Evolutionary conservation across 140 eudicot genomes (phyloP).

Genomic region (Cichorium intybus): DNA sequence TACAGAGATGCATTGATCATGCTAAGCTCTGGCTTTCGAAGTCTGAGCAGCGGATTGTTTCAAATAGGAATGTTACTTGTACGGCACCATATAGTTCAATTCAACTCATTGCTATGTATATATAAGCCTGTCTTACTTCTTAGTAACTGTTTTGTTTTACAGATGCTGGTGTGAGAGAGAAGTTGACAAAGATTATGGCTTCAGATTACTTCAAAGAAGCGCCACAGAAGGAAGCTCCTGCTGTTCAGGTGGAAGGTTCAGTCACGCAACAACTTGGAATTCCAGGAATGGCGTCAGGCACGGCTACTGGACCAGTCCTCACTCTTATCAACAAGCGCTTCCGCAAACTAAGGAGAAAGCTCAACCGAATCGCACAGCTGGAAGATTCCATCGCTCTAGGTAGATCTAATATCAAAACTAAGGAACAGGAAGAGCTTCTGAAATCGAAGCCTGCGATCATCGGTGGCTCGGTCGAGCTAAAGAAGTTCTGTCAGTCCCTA

Average conservation of each 20-base stretch:
- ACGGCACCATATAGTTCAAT: not conserved
- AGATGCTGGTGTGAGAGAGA: conserved; percentile 83
- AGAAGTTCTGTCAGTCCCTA: no score
- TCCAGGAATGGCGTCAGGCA: no score
- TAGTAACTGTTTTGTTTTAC: conserved; percentile 8
- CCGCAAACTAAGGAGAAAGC: no score
- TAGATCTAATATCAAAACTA: no score
- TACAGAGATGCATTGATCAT: conserved; percentile 57
- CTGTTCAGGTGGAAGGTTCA: conserved; percentile 53
- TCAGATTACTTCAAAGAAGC: conserved; percentile 64
- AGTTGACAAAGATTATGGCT: conserved; percentile 68
- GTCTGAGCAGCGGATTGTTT: conserved; percentile 46
- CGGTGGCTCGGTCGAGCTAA: no score
- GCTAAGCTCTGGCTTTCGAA: conserved; percentile 73
- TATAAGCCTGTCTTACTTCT: not conserved
- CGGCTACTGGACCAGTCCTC: no score
- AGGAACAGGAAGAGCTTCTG: no score
- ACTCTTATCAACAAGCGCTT: no score
- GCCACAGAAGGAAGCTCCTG: conserved; percentile 74
- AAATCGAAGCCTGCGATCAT: no score
- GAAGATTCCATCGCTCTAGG: no score
- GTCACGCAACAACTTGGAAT: no score
- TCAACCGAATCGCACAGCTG: no score
- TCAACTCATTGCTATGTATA: not conserved
- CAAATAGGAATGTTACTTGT: conserved; percentile 57